Conservation (phyloP, 176 grass and related monocot genomes). For the Phoenix dactylifera region DNA sequence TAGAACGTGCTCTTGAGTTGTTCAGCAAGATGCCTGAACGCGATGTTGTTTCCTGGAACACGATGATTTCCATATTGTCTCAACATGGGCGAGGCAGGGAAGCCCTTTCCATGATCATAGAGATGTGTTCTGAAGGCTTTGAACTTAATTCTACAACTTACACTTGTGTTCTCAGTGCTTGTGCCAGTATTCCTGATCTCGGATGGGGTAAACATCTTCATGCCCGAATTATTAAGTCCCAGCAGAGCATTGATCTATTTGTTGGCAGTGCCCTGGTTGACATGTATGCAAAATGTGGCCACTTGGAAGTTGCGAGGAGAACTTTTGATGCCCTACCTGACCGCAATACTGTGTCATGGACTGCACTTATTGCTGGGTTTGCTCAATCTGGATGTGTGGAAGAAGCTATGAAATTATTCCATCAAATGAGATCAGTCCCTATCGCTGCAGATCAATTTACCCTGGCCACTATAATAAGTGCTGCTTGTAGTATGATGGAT, state of each 20-base stretch:
- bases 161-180: slow-evolving; percentile 72
- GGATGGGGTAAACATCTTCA: slow-evolving; percentile 69
- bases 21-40: slow-evolving; percentile 68
- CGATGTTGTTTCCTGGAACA: slow-evolving; percentile 89
- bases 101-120: slow-evolving; percentile 47
- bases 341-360: slow-evolving; percentile 58
- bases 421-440: slow-evolving; percentile 69
- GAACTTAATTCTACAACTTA: slow-evolving; percentile 74
- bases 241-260: slow-evolving; percentile 51
- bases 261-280: slow-evolving; percentile 86
- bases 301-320: slow-evolving; percentile 49
- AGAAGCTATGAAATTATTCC: slow-evolving; percentile 72
- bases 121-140: slow-evolving; percentile 53
- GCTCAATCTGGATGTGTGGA: slow-evolving; percentile 45
- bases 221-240: slow-evolving; percentile 49
- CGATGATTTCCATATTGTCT: slow-evolving; percentile 61
- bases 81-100: slow-evolving; percentile 39
- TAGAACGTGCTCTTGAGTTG: slow-evolving; percentile 42
- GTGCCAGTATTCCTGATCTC: slow-evolving; percentile 52
- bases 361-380: slow-evolving; percentile 72
- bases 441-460: slow-evolving; percentile 57
- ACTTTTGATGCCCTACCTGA: slow-evolving; percentile 43
- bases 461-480: slow-evolving; percentile 66
- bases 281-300: slow-evolving; percentile 79
- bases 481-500: slow-evolving; percentile 55